These are phyloP conservation scores for Lachnellula hyalina DNA, from an alignment of 2,329 filamentous ascomycete species.

Conservation along the genomic window DNA sequence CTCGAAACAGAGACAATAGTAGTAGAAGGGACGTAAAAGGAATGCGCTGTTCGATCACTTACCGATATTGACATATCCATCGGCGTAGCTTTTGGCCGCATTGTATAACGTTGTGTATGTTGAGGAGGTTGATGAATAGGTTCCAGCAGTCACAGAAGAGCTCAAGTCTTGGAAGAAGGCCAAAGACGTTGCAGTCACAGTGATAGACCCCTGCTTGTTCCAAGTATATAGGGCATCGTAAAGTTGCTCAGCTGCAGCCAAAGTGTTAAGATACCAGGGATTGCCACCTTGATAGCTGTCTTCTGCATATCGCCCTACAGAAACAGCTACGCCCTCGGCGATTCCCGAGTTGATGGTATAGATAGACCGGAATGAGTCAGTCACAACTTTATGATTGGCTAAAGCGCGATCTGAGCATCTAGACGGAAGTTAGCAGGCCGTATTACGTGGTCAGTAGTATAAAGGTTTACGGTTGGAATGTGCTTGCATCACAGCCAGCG, in stretches of 20 bases:
- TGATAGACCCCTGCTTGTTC: slow-evolving; percentile 57
- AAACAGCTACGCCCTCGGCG: slow-evolving; percentile 51
- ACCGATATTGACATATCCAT: slow-evolving; percentile 45
- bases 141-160: slow-evolving; percentile 53
- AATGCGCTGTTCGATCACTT: too few relatives aligned
- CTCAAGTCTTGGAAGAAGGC: slow-evolving; percentile 66
- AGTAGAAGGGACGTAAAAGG: too few relatives aligned
- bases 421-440: not conserved
- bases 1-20: too few relatives aligned
- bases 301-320: slow-evolving; percentile 64
- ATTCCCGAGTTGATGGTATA: slow-evolving; percentile 67
- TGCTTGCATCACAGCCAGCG: slow-evolving; percentile 60
- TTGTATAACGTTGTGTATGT: slow-evolving; percentile 59
- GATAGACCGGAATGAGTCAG: slow-evolving; percentile 67
- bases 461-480: slow-evolving; percentile 63
- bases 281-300: slow-evolving; percentile 74
- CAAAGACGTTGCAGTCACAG: slow-evolving; percentile 59
- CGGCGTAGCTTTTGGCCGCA: slow-evolving; percentile 59
- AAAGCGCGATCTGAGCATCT: slow-evolving; percentile 46
- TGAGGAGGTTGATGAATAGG: slow-evolving; percentile 53
- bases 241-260: slow-evolving; percentile 74
- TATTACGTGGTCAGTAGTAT: not conserved
- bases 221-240: slow-evolving; percentile 72
- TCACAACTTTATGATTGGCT: slow-evolving; percentile 70
- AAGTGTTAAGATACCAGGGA: slow-evolving; percentile 74